Base-by-base conservation (phyloP, 345 rosid genomes). In the Citrus mangshanensis region DNA sequence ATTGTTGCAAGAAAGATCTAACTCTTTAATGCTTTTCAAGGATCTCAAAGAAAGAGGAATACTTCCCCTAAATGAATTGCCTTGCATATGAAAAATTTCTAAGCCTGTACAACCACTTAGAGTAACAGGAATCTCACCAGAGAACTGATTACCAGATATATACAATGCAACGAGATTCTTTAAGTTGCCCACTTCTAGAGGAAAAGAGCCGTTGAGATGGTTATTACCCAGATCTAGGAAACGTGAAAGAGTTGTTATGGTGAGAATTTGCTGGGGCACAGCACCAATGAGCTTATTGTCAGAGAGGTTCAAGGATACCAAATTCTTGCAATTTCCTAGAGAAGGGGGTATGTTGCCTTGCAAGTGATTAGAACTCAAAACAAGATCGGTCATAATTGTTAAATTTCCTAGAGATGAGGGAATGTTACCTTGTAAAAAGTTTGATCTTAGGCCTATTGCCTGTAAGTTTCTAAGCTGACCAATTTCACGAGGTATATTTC, bases 371-470 rank as follows among this genome's bases (percentile, higher is more conserved):
- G 7, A 51, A 0, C 0, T 0, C 56, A 51, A 16, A 0, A 0
- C 0, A 51, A 51, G 56, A 51, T 51, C 3, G 7, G 56, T 14
- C 2, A 18, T 0, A 14, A 51, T 7, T 18, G 56, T 51, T 51
- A 51, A 51, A 51, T 51, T 51, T 14, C 56, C 56, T 51, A 51
- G 56, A 51, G 56, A 51, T 51, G 56, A 51, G 2, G 56, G 56
- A 51, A 16, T 51, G 6, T 4, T 18, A 1, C 56, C 56, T 51
- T 51, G 21, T 51, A 51, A 51, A 18, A 51, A 51, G 21, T 51
- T 51, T 51, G 19, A 0, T 0, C 21, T 0, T 0, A 51, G 22
- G 56, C 0, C 0, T 16, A 51, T 14, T 51, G 0, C 0, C 21
- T 51, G 56, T 5, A 51, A 51, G 22, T 0, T 18, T 51, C 0